These are phyloP conservation scores for Scheffersomyces amazonensis DNA, from an alignment of 805 yeast genomes.

Conservation along the genomic window DNA sequence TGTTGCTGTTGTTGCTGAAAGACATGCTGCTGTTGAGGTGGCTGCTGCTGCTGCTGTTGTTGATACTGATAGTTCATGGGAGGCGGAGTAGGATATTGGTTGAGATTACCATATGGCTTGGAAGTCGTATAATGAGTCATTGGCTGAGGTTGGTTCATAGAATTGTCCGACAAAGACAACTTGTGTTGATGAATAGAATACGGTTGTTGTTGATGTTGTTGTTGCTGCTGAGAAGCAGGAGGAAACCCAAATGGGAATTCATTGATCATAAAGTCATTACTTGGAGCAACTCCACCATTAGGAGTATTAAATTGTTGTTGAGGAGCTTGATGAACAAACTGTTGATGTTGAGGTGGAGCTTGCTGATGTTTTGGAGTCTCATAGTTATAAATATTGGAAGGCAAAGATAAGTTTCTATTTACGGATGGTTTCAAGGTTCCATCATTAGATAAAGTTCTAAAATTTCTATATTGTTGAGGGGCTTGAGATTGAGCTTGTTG, in stretches of 20 bases:
- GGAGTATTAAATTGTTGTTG: not conserved
- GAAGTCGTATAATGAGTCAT: constrained; percentile 4
- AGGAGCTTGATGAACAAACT: not conserved
- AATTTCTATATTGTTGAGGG: constrained; percentile 6
- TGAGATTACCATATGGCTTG: constrained; percentile 1
- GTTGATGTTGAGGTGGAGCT: not conserved
- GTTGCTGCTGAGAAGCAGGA: not conserved
- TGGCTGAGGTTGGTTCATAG: constrained; percentile 1
- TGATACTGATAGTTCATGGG: constrained; percentile 5
- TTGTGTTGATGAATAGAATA: constrained; percentile 3
- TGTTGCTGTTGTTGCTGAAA: constrained; percentile 1
- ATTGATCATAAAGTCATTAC: constrained; percentile 12
- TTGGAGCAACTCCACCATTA: not conserved
- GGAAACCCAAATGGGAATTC: constrained; percentile 8
- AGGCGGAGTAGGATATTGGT: constrained; percentile 1
- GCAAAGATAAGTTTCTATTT: constrained; percentile 8
- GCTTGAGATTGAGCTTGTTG: not conserved
- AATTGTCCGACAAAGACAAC: constrained; percentile 3
- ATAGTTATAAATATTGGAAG: constrained; percentile 9
- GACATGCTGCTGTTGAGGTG: constrained; percentile 1
- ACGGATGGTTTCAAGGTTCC: not conserved
- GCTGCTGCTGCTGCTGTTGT: constrained; percentile 1
- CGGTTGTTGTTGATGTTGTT: constrained; percentile 3
- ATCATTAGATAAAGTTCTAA: constrained; percentile 1
- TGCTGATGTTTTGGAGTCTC: constrained; percentile 1